Percentiles rank a stretch among this genome's conserved stretches.
These are phyloP conservation scores for Solanum dulcamara DNA, from an alignment of 257 asterid genomes.

Conservation along the genomic window DNA sequence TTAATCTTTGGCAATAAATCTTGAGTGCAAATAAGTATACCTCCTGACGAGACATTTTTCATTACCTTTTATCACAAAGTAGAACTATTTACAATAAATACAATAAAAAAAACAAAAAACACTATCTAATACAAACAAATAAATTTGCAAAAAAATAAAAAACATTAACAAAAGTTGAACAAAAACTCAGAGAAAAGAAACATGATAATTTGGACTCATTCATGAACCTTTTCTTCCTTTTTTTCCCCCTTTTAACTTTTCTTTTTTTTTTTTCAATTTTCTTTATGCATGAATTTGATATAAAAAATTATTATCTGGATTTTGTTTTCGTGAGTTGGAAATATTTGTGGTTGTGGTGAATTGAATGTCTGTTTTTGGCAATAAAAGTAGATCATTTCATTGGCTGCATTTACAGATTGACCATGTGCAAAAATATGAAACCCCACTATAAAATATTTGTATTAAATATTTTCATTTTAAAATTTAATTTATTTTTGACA, in stretches of 20 bases:
- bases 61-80: not conserved
- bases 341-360: conserved; percentile 1
- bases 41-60: not conserved
- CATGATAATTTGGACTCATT: not conserved
- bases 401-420: not conserved
- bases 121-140: not conserved
- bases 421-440: not conserved
- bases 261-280: not conserved
- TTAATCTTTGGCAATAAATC: not conserved
- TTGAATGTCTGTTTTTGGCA: not conserved
- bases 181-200: not conserved
- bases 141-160: not conserved
- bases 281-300: not conserved
- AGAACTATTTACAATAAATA: not conserved
- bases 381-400: not conserved
- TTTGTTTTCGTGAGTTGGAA: not conserved
- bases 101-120: not conserved
- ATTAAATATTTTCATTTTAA: not conserved
- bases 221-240: not conserved
- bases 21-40: not conserved
- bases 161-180: not conserved
- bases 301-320: not conserved
- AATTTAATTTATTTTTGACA: not conserved
- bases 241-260: not conserved
- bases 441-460: not conserved